A percentile compares a stretch with the other conserved stretches of the same genome.
Evolutionary conservation across 352 stramenopile species (phyloP).

Genomic region (Phytophthora ramorum): DNA sequence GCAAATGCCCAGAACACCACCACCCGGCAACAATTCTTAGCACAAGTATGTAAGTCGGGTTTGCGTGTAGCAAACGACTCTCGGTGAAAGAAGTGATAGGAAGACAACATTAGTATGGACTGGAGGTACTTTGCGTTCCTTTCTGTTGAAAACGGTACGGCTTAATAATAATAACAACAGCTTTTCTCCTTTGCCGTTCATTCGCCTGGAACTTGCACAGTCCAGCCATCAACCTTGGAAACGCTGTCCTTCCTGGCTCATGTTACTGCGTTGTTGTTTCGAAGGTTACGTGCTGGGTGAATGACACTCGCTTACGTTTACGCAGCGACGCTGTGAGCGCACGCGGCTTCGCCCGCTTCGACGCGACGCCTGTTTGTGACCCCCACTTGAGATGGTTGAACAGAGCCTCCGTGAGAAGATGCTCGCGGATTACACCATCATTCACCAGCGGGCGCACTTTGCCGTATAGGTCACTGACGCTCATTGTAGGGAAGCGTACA

Average conservation of each 20-base stretch:
- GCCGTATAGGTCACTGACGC: slow-evolving; percentile 83
- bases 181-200: slow-evolving; percentile 22
- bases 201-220: neutral
- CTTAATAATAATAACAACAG: slow-evolving; percentile 34
- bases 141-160: slow-evolving; percentile 19
- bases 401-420: slow-evolving; percentile 80
- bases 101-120: neutral
- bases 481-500: slow-evolving; percentile 89
- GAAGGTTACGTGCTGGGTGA: slow-evolving; percentile 91
- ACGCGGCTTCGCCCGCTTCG: slow-evolving; percentile 69
- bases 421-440: slow-evolving; percentile 70
- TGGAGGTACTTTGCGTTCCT: slow-evolving; percentile 19
- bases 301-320: slow-evolving; percentile 89
- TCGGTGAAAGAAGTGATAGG: slow-evolving; percentile 5
- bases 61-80: too few species aligned
- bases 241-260: slow-evolving; percentile 9
- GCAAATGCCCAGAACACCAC: neutral
- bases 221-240: neutral
- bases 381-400: slow-evolving; percentile 91
- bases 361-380: slow-evolving; percentile 61
- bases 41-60: neutral
- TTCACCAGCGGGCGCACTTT: slow-evolving; percentile 83
- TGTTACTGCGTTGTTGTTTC: slow-evolving; percentile 40
- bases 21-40: neutral
- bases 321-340: slow-evolving; percentile 65